Evolutionary conservation across 225 moss, liverwort and hornwort genomes (phyloP), one percentile per base, ranked within the genome.

Genomic region (Climacium dendroides): DNA sequence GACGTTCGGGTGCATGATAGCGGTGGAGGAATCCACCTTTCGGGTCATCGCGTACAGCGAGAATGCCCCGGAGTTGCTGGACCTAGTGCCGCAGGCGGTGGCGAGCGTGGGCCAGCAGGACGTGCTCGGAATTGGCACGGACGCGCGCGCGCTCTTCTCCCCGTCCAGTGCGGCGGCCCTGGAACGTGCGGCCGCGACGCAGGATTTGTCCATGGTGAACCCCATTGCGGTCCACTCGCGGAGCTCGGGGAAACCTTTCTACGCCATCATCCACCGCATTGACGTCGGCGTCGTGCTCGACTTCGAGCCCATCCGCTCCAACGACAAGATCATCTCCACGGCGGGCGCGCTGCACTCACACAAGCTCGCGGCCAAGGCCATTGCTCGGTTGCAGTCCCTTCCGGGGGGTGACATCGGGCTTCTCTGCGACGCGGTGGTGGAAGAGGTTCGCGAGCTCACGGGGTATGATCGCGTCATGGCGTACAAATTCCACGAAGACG

Each of bases 391-490:
- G 6, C 93, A 93, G 58, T 81, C 92, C 1, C 86, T 93, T 6
- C 93, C 92, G 3, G 93, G 92, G 0, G 93, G 93, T 10, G 93
- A 93, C 74, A 92, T 93, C 60, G 93, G 93, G 26, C 84, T 93
- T 4, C 88, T 93, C 45, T 93, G 93, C 57, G 93, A 93, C 64
- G 78, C 93, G 5, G 93, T 93, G 5, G 93, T 93, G 58, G 93
- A 93, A 18, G 93, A 93, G 70, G 93, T 93, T 41, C 93, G 93
- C 10, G 93, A 93, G 78, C 92, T 93, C 37, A 93, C 93, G 28
- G 92, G 93, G 5, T 93, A 93, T 41, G 93, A 93, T 86, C 90
- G 93, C n/a, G 93, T 93, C 12, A 93, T 93, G 93, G 90, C 90
- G 18, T 93, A 93, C 66, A 93, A 89, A 69, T 93, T 93, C 77